phyloP scores from a whole-genome alignment of 768 basidiomycete species.

The Suillus variegatus region DNA sequence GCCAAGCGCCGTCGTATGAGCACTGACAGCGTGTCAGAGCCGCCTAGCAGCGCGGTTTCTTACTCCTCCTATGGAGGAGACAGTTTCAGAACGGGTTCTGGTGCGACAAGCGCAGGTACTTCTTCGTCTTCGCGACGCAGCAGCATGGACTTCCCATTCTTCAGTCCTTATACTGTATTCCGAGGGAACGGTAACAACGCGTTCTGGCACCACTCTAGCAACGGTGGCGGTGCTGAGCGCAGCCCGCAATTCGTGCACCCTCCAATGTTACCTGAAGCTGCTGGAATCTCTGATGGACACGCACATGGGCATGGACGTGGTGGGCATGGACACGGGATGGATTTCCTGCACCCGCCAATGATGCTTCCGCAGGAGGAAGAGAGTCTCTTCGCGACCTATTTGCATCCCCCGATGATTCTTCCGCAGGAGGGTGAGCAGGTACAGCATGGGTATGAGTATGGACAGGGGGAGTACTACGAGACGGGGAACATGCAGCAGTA shows the following conservation, averaged over 20 bases:
- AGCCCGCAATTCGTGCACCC: constrained; percentile 67
- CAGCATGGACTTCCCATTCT: constrained; percentile 69
- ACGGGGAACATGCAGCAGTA: constrained; percentile 36
- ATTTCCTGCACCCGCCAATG: constrained; percentile 68
- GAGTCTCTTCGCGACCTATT: constrained; percentile 51
- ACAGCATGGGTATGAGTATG: constrained; percentile 18
- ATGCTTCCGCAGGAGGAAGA: constrained; percentile 68
- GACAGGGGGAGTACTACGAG: constrained; percentile 35
- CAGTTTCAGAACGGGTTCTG: constrained; percentile 45
- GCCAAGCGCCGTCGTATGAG: constrained; percentile 77
- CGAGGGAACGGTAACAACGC: constrained; percentile 57
- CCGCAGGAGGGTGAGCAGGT: constrained; percentile 37
- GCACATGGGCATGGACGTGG: neutral
- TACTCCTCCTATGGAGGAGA: constrained; percentile 58
- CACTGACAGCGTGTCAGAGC: constrained; percentile 50
- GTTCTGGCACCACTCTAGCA: constrained; percentile 82
- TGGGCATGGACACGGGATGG: constrained; percentile 41
- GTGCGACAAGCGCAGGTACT: constrained; percentile 46
- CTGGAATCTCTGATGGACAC: neutral
- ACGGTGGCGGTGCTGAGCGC: constrained; percentile 62
- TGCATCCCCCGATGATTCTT: constrained; percentile 58
- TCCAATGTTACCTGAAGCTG: constrained; percentile 54
- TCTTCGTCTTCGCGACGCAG: constrained; percentile 59
- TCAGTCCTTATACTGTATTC: constrained; percentile 52
- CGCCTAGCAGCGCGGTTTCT: constrained; percentile 62